A percentile compares a stretch with the other conserved stretches of the same genome.
Evolutionary conservation across 208 protist genomes (phyloP).

Genomic region (Jaenimonas drosophilae): DNA sequence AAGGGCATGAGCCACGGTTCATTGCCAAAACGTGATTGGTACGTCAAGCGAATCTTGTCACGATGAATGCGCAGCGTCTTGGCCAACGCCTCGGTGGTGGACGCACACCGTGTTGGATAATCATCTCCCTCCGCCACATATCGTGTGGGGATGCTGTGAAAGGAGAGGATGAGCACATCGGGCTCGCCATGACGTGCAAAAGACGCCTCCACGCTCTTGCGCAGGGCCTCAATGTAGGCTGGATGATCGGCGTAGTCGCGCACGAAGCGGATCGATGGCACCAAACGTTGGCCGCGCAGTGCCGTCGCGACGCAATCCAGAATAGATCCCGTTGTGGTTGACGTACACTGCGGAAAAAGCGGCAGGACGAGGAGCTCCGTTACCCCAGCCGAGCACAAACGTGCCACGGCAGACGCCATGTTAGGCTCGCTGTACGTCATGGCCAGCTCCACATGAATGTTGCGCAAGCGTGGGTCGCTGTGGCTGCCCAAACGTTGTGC

Average conservation of each 20-base stretch:
- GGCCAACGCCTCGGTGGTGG: slow-evolving; percentile 10
- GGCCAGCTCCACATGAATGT: slow-evolving; percentile 10
- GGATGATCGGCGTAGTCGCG: slow-evolving; percentile 4
- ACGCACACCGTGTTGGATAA: slow-evolving; percentile 16
- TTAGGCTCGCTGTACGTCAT: slow-evolving; percentile 21
- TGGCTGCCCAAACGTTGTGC: not conserved
- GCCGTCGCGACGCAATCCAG: not conserved
- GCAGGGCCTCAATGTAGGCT: slow-evolving; percentile 4
- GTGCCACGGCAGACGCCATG: slow-evolving; percentile 9
- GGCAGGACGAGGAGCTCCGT: slow-evolving; percentile 6
- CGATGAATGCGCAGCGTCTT: not conserved
- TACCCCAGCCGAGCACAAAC: slow-evolving; percentile 4
- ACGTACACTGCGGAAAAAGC: slow-evolving; percentile 7
- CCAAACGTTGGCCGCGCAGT: not conserved
- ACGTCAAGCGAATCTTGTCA: not conserved
- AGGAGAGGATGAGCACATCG: slow-evolving; percentile 22
- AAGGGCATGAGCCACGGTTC: slow-evolving; percentile 32
- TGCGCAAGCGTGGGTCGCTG: not conserved
- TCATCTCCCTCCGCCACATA: slow-evolving; percentile 22
- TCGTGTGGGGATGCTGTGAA: slow-evolving; percentile 27
- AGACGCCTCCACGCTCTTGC: not conserved
- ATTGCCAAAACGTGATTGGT: slow-evolving; percentile 36
- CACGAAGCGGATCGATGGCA: slow-evolving; percentile 5
- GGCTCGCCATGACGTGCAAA: not conserved
- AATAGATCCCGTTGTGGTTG: slow-evolving; percentile 2